Evolutionary conservation across 2,329 filamentous ascomycete genomes (phyloP), one percentile per base, ranked within the genome.

Genomic region (Amylocarpus encephaloides): DNA sequence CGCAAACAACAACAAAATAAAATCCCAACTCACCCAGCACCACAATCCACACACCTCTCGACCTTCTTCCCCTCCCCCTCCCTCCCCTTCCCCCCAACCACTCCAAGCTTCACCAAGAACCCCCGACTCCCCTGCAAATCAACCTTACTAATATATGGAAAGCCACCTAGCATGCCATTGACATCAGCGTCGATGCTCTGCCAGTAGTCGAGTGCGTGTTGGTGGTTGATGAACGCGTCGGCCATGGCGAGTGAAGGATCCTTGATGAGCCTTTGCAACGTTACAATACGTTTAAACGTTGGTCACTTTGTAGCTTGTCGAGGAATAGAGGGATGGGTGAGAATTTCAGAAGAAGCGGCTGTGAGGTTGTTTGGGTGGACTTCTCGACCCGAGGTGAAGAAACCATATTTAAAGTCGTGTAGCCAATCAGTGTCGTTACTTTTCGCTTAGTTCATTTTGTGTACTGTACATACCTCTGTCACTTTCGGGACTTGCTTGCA

Each of bases 151-250:
- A 87, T 77, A 65, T 82, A 75, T 1, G 79, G 79, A 72, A 68
- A 91, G 51, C 77, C 87, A 54, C 88, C 90, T 1, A 95, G 83
- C 84, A 93, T 91, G 63, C 88, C 88, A 60, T 85, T 77, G 55
- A 79, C 75, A 53, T 77, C 74, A 10, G 76, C 70, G 34, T 73
- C 68, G 50, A 77, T 71, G 34, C 63, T 62, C 53, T 71, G 70
- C 77, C 77, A 81, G 68, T 81, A 78, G 11, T 59, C 50, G 16
- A 51, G 53, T 4, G 62, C 58, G 50, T 63, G 50, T 38, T 58
- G 48, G 42, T 65, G 63, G 46, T 65, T 64, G 45, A 66, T 66
- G 7, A 58, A 52, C 5, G 58, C 46, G 39, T 65, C 64, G 10
- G 61, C 58, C 57, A 62, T 61, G 34, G 11, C 12, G 12, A 13